Evolutionary conservation across 768 basidiomycete species (phyloP).

Genomic region (Amanita pallidorosea): DNA sequence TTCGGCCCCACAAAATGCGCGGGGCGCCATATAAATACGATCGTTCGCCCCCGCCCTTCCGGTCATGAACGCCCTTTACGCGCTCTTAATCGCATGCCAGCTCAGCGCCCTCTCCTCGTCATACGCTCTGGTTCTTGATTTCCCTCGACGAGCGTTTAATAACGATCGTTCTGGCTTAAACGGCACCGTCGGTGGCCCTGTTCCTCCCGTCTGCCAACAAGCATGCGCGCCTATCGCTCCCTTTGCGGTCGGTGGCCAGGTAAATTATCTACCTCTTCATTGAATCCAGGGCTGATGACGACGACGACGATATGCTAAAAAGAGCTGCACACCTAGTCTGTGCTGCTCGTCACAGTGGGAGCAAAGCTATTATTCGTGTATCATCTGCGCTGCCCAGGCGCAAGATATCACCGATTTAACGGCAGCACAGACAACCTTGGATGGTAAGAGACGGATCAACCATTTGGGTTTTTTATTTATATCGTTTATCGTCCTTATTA

Average conservation of each 20-base stretch:
- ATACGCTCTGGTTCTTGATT: background rate
- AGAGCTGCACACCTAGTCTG: slow-evolving; percentile 15
- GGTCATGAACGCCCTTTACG: background rate
- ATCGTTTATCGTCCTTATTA: too few species aligned
- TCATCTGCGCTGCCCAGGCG: slow-evolving; percentile 24
- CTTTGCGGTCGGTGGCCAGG: background rate
- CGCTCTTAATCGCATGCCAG: background rate
- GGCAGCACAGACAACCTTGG: slow-evolving; percentile 19
- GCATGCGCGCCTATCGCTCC: slow-evolving; percentile 4
- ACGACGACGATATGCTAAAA: too few species aligned
- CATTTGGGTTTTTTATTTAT: background rate
- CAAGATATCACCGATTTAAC: slow-evolving; percentile 19
- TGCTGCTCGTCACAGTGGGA: slow-evolving; percentile 33
- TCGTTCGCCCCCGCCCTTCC: background rate
- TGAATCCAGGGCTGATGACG: background rate
- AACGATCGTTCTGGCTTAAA: background rate
- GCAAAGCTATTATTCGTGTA: slow-evolving; percentile 28
- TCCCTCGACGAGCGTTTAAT: background rate
- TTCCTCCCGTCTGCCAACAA: slow-evolving; percentile 1
- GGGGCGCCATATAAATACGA: background rate
- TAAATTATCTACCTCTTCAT: background rate
- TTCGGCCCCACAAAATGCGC: background rate
- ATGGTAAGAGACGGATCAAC: slow-evolving; percentile 18
- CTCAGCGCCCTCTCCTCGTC: background rate
- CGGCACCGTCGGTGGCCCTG: background rate